Percentiles rank a stretch among this genome's conserved stretches.
phyloP scores from a whole-genome alignment of 768 basidiomycete genomes.

The Suillus variegatus region DNA sequence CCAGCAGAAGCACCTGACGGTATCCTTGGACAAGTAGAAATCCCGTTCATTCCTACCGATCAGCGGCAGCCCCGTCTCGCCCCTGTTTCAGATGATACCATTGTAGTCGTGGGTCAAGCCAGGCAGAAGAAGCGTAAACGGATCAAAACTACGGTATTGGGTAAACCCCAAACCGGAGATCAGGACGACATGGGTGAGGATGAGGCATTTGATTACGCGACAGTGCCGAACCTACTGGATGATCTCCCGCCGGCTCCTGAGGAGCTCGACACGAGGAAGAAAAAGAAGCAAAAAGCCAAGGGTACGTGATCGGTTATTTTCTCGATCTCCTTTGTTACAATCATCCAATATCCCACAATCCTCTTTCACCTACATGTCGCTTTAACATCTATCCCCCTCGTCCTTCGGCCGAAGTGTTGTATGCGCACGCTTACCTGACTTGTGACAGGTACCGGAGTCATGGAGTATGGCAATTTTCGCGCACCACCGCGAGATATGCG shows the following conservation, averaged over 20 bases:
- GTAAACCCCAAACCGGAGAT: slow-evolving; percentile 13
- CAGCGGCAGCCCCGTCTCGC: slow-evolving; percentile 42
- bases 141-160: slow-evolving; percentile 28
- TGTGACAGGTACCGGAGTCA: slow-evolving; percentile 37
- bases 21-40: slow-evolving; percentile 50
- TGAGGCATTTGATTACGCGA: slow-evolving; percentile 68
- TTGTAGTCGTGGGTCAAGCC: slow-evolving; percentile 71
- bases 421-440: slow-evolving; percentile 10
- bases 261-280: slow-evolving; percentile 36
- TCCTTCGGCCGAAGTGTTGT: slow-evolving; percentile 8
- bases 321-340: neutral
- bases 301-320: slow-evolving; percentile 23
- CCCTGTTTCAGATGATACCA: slow-evolving; percentile 54
- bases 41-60: slow-evolving; percentile 75
- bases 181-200: slow-evolving; percentile 27
- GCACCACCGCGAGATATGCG: slow-evolving; percentile 65
- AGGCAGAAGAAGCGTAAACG: slow-evolving; percentile 69
- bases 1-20: neutral
- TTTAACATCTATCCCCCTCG: slow-evolving; percentile 6
- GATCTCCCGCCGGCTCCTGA: slow-evolving; percentile 41
- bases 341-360: neutral
- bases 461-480: slow-evolving; percentile 58
- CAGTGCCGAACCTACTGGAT: slow-evolving; percentile 73
- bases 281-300: slow-evolving; percentile 54
- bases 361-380: neutral